These are phyloP conservation scores for Trichoderma gracile DNA, from an alignment of 2,329 filamentous ascomycete species.

Conservation along the genomic window DNA sequence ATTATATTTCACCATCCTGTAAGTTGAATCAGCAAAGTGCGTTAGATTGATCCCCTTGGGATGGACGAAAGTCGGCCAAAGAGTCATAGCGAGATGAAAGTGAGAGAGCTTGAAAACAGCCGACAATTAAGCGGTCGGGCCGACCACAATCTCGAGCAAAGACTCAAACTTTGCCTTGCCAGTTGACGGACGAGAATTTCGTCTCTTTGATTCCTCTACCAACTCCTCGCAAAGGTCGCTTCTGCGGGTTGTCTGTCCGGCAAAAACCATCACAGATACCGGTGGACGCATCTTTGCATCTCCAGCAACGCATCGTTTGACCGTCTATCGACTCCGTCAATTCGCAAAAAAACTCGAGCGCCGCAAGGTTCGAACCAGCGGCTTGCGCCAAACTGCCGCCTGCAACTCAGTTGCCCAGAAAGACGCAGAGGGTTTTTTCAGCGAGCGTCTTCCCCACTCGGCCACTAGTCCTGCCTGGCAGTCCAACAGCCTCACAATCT, in stretches of 20 bases:
- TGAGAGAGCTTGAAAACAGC: background rate
- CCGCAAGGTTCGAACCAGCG: conserved; percentile 23
- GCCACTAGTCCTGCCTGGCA: conserved; percentile 12
- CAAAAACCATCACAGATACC: background rate
- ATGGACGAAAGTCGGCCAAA: background rate
- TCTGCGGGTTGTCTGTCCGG: background rate
- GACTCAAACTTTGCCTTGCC: background rate
- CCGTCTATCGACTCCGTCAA: background rate
- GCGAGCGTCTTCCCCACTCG: conserved; percentile 25
- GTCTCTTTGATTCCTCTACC: background rate
- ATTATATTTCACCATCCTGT: no score
- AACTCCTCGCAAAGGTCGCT: background rate
- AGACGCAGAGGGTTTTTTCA: background rate
- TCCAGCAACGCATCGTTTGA: background rate
- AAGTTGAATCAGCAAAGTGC: no score
- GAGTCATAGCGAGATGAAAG: background rate
- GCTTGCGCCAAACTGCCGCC: conserved; percentile 3
- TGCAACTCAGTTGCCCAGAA: background rate
- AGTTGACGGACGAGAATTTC: background rate
- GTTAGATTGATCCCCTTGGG: background rate
- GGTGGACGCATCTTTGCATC: background rate
- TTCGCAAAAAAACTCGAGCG: conserved; percentile 12
- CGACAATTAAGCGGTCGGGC: conserved; percentile 20
- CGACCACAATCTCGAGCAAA: conserved; percentile 11
- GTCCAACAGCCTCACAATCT: background rate